A percentile compares a stretch with the other conserved stretches of the same genome.
phyloP scores from a whole-genome alignment of 345 rosid genomes.

The Hypericum androsaemum region DNA sequence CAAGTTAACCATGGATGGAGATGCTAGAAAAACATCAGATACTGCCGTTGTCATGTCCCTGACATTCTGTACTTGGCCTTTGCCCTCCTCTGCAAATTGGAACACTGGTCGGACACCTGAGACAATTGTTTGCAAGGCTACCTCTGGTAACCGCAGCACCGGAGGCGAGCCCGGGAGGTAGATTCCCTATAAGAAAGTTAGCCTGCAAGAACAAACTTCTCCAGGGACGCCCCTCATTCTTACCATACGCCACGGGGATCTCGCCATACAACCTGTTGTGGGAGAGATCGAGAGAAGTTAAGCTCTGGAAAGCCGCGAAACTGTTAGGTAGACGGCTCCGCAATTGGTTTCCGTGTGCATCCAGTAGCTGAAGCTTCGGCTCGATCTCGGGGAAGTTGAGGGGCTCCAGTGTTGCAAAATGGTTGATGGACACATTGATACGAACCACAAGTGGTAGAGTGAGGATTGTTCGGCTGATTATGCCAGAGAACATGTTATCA shows the following conservation, averaged over 20 bases:
- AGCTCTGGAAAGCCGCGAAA: slow-evolving; percentile 27
- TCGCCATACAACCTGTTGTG: slow-evolving; percentile 31
- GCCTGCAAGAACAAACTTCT: slow-evolving; percentile 19
- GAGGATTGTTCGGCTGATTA: slow-evolving; percentile 20
- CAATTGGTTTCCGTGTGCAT: slow-evolving; percentile 36
- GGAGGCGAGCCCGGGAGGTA: slow-evolving; percentile 30
- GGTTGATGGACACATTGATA: slow-evolving; percentile 39
- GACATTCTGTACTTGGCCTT: slow-evolving; percentile 34
- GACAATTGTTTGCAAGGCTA: slow-evolving; percentile 46
- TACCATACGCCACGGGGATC: slow-evolving; percentile 33
- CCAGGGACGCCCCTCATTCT: slow-evolving; percentile 34
- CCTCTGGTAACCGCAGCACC: slow-evolving; percentile 23
- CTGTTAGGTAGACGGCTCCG: slow-evolving; percentile 36
- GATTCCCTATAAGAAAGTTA: slow-evolving; percentile 34
- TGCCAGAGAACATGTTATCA: slow-evolving; percentile 38
- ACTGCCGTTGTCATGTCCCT: neutral
- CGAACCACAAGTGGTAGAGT: slow-evolving; percentile 26
- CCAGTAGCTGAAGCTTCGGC: slow-evolving; percentile 30
- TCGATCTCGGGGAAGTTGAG: slow-evolving; percentile 10
- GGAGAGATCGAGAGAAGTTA: slow-evolving; percentile 33
- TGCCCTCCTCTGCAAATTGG: slow-evolving; percentile 40
- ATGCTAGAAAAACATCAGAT: too few relatives aligned
- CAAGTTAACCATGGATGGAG: too few relatives aligned
- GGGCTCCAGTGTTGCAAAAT: slow-evolving; percentile 26
- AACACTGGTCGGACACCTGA: slow-evolving; percentile 23